Percentiles rank a stretch among this genome's conserved stretches.
phyloP scores from a whole-genome alignment of 2,329 filamentous ascomycete genomes.

The Aspergillus costaricaensis region DNA sequence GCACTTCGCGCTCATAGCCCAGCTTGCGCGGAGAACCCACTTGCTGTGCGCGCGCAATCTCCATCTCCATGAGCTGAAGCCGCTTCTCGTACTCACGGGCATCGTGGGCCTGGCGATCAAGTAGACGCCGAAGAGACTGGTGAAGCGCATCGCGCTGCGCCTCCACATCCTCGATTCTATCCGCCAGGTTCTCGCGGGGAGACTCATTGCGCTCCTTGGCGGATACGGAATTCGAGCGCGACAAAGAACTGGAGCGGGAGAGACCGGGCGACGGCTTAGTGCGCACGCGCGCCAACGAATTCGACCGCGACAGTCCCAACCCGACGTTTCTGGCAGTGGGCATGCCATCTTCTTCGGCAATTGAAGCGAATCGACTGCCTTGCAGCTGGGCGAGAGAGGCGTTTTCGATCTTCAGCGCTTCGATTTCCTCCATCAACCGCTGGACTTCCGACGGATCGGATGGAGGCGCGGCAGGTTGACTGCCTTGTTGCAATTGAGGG shows the following conservation, averaged over 20 bases:
- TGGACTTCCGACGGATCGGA: conserved; percentile 53
- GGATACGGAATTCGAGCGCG: conserved; percentile 58
- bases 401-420: conserved; percentile 60
- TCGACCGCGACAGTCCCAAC: conserved; percentile 63
- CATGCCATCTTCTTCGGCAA: conserved; percentile 59
- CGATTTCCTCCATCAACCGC: conserved; percentile 84
- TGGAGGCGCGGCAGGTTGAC: background rate
- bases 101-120: conserved; percentile 83
- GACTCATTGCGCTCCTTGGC: conserved; percentile 54
- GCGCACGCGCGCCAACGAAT: conserved; percentile 63
- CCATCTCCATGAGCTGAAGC: conserved; percentile 72
- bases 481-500: conserved; percentile 68
- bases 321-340: conserved; percentile 48
- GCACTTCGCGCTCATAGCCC: conserved; percentile 82
- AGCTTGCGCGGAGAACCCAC: conserved; percentile 68
- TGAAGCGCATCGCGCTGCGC: conserved; percentile 91
- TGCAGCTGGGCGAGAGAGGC: conserved; percentile 51
- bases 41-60: conserved; percentile 71
- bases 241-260: conserved; percentile 53
- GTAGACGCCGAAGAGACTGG: conserved; percentile 77
- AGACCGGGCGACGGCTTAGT: conserved; percentile 42
- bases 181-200: conserved; percentile 70
- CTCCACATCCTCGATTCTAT: conserved; percentile 88
- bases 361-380: conserved; percentile 57
- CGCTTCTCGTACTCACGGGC: conserved; percentile 81